Percentiles rank a stretch among this genome's conserved stretches.
phyloP scores from a whole-genome alignment of 2,329 filamentous ascomycete genomes.

The Epichloe amarillans region DNA sequence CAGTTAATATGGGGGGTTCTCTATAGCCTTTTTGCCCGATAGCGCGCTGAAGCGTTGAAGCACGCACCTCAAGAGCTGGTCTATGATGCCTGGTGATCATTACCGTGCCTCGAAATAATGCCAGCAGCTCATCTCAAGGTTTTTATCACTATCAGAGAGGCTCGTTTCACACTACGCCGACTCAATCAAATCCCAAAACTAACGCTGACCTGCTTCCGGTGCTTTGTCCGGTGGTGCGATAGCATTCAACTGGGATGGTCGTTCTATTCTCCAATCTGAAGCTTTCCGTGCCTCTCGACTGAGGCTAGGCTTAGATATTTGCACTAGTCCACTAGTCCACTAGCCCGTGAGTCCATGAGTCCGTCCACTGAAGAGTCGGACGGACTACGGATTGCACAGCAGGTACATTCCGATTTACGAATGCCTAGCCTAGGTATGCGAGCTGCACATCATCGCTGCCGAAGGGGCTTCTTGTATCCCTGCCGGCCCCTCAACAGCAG shows the following conservation, averaged over 20 bases:
- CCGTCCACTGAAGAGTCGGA: not conserved
- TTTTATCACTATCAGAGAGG: not conserved
- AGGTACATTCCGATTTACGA: not conserved
- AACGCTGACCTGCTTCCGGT: not conserved
- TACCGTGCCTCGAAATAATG: conserved; percentile 5
- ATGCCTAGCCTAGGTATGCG: not conserved
- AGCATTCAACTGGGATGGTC: not conserved
- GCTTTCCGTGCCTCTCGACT: not conserved
- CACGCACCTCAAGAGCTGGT: not conserved
- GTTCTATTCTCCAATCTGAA: conserved; percentile 5
- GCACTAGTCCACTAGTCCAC: not conserved
- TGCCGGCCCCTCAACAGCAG: not conserved
- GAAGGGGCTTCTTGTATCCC: not conserved
- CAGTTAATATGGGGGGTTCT: not conserved
- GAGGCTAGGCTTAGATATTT: not conserved
- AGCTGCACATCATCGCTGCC: not conserved
- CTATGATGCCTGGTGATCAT: conserved; percentile 5
- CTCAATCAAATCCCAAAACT: not conserved
- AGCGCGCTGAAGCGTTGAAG: not conserved
- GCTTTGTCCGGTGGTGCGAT: not conserved
- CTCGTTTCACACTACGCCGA: not conserved
- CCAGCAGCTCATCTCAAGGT: conserved; percentile 1
- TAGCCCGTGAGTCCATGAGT: not conserved
- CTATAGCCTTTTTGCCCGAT: conserved; percentile 2
- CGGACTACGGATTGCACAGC: too few species aligned